A percentile compares a stretch with the other conserved stretches of the same genome.
Conservation (phyloP, 352 stramenopile genomes). For the Peronospora farinosa region DNA sequence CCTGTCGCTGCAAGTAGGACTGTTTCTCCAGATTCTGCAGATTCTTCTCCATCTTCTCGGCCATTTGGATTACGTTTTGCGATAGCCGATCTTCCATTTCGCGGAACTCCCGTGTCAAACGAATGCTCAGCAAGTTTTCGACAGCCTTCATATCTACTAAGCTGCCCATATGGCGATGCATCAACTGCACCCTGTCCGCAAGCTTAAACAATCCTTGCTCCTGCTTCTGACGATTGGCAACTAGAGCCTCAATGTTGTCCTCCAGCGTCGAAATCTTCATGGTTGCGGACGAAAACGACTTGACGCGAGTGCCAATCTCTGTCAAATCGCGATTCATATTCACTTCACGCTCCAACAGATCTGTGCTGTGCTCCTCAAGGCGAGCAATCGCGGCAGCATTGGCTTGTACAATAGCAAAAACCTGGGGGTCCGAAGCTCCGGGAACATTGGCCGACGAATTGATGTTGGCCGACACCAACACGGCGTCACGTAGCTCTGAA, state of each 20-base stretch:
- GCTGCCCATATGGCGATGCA: constrained; percentile 47
- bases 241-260: constrained; percentile 49
- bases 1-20: constrained; percentile 41
- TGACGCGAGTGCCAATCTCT: constrained; percentile 53
- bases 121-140: constrained; percentile 58
- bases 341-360: constrained; percentile 56
- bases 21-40: constrained; percentile 49
- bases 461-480: constrained; percentile 32
- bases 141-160: constrained; percentile 61
- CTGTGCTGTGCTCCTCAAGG: constrained; percentile 66
- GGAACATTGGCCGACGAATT: constrained; percentile 2
- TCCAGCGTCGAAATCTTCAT: constrained; percentile 58
- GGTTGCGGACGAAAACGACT: constrained; percentile 40
- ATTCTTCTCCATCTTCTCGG: constrained; percentile 70
- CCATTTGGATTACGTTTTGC: constrained; percentile 50
- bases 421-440: constrained; percentile 19
- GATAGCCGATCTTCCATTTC: constrained; percentile 62
- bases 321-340: constrained; percentile 56
- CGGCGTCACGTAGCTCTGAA: constrained; percentile 41
- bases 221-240: constrained; percentile 38
- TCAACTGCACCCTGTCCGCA: constrained; percentile 39
- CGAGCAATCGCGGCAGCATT: constrained; percentile 50
- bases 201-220: constrained; percentile 58
- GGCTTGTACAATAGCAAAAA: constrained; percentile 37
- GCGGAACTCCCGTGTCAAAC: constrained; percentile 58